phyloP scores from a whole-genome alignment of 164 flowering plant species.

The Kalanchoe fedtschenkoi region DNA sequence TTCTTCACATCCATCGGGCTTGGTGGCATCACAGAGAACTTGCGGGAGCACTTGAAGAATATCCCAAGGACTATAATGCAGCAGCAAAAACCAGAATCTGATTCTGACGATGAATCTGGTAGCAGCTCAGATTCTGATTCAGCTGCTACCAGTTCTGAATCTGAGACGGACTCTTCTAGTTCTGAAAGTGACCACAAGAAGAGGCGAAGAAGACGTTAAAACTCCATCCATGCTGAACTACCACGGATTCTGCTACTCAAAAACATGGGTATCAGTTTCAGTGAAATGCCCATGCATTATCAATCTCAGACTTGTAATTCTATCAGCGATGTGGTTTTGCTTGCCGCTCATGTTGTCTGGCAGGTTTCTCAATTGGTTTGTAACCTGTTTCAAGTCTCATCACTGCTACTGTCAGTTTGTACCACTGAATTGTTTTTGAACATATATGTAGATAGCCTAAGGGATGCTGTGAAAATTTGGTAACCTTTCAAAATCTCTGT shows the following conservation, averaged over 20 bases:
- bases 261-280: background rate
- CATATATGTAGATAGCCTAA: too few relatives aligned
- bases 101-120: constrained; percentile 39
- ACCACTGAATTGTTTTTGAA: too few relatives aligned
- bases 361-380: background rate
- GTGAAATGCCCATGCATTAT: background rate
- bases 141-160: constrained; percentile 23
- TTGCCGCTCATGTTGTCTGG: background rate
- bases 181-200: constrained; percentile 10
- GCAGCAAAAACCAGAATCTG: constrained; percentile 49
- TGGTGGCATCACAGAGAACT: constrained; percentile 76
- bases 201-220: background rate
- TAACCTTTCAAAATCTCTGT: too few relatives aligned
- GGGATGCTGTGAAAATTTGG: too few relatives aligned
- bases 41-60: constrained; percentile 79
- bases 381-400: too few relatives aligned
- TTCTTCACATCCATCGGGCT: constrained; percentile 94
- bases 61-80: constrained; percentile 93
- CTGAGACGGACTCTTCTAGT: constrained; percentile 23
- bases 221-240: background rate
- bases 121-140: constrained; percentile 13
- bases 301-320: background rate
- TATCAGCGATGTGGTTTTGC: background rate
- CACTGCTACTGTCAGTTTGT: too few relatives aligned
- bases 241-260: background rate